phyloP scores from a whole-genome alignment of 1,284 basidiomycete species.

The Marasmius fiardii region DNA sequence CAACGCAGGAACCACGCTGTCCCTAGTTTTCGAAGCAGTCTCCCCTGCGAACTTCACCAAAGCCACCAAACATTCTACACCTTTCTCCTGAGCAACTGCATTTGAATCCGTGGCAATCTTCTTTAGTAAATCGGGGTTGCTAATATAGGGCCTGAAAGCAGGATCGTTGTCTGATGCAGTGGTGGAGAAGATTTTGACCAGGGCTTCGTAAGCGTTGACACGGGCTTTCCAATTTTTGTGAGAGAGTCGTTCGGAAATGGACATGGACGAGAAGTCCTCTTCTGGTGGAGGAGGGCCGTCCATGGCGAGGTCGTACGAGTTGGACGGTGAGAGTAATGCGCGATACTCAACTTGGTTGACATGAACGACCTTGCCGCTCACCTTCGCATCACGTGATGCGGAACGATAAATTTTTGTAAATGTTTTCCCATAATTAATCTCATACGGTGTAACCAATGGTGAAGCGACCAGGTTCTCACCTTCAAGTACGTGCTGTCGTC shows the following conservation, averaged over 20 bases:
- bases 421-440: background rate
- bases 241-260: conserved; percentile 79
- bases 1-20: conserved; percentile 81
- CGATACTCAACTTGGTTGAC: background rate
- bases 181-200: conserved; percentile 82
- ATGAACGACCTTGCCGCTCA: background rate
- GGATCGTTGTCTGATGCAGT: conserved; percentile 93
- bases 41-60: conserved; percentile 93
- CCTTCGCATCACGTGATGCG: background rate
- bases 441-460: background rate
- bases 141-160: conserved; percentile 87
- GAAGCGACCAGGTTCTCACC: background rate
- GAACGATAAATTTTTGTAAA: no score
- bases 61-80: conserved; percentile 80
- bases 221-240: conserved; percentile 99
- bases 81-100: conserved; percentile 98
- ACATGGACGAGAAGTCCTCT: conserved; percentile 87
- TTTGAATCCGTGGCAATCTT: conserved; percentile 91
- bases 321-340: background rate
- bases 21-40: conserved; percentile 76
- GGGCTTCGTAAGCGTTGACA: conserved; percentile 87
- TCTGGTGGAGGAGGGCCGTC: conserved; percentile 88
- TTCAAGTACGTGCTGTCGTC: background rate
- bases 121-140: conserved; percentile 76
- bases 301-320: conserved; percentile 43